Evolutionary conservation across 1,139 yeast species (phyloP), one percentile per base, ranked within the genome.

Genomic region (Lodderomyces metapsilosis): DNA sequence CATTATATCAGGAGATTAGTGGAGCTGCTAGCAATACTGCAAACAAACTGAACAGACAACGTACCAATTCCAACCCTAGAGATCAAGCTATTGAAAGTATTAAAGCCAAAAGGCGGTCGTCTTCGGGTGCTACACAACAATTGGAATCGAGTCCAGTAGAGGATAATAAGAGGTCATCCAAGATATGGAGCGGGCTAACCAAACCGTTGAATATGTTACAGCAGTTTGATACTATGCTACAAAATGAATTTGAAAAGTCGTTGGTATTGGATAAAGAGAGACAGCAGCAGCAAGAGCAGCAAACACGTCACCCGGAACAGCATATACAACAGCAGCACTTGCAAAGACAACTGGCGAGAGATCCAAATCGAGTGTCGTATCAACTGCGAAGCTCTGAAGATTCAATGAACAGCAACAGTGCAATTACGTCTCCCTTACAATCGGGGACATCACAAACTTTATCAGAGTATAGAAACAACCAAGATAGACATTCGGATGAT

Each of bases 141-240:
- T 23, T 12, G 5, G 13, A 32, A 21, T 33, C n/a, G 17, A 28
- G 27, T 15, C 33, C 13, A 33, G 21, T 34, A 31, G 34, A 37
- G 38, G 20, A 38, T 33, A 16, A 33, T 16, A 12, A 17, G 42
- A 7, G 51, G 48, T 28, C 50, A 7, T 60, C 66, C 22, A 57
- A 62, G 24, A 41, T 71, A 18, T 59, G 79, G 77, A 48, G 42
- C 32, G 52, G 51, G 8, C 36, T 51, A 23, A 40, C 79, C 11
- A 82, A 78, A 50, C 88, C 91, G 1, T 66, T 84, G 37, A 76
- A 71, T 34, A 67, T 83, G 43, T 70, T 84, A 35, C 87, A 82
- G 51, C 88, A 82, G 47, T 75, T 84, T 53, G 92, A 84, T 57
- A 77, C 76, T 38, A 69, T 83, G 62, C 64, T 84, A 22, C 88